Base-by-base conservation (phyloP, 108 stramenopile genomes). In the Cafeteria roenbergensis region DNA sequence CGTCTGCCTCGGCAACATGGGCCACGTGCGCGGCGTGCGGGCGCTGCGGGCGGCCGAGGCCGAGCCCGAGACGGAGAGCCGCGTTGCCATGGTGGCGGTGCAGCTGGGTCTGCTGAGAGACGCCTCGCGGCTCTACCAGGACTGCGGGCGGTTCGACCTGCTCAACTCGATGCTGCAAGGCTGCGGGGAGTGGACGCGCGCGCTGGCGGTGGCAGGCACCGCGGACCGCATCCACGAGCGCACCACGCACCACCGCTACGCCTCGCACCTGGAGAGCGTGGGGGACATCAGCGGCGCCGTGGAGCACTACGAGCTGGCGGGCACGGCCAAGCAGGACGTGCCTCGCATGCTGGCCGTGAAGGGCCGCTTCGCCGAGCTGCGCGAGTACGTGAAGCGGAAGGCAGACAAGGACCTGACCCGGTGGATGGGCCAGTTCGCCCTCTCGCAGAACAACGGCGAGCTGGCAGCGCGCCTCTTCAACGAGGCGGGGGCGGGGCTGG, bases 1-100 rank as follows among this genome's bases (percentile, higher is more conserved):
- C 68, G 64, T 84, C 30, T 86, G 85, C 71, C 69, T 86, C 17
- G 73, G 74, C 27, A 78, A 84, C 58, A 84, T 82, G 82, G 82
- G 81, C 21, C 76, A 81, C 62, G 70, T 66, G 0, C 64, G 83
- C 6, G 84, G 85, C 14, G 68, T 78, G 1, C 76, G 66, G 9
- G 83, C 82, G 22, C 55, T 86, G n/a, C 68, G 75, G 1, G 59
- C 42, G 27, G 72, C 79, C 25, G 77, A 79, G 68, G 62, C 51
- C 12, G 76, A 74, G 36, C 77, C 77, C 0, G 79, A 84, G 65
- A 42, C 67, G 21, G 79, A 84, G 66, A 79, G 68, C 0, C 51
- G 42, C 1, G 38, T 85, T 3, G 85, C 83, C 28, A 61, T 73
- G n/a, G 74, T 84, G 34, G 85, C 85, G 24, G 70, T 77, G 25